A percentile compares a stretch with the other conserved stretches of the same genome.
These are phyloP conservation scores for Bruguiera hainesii DNA, from an alignment of 441 rosid genomes.

Conservation along the genomic window DNA sequence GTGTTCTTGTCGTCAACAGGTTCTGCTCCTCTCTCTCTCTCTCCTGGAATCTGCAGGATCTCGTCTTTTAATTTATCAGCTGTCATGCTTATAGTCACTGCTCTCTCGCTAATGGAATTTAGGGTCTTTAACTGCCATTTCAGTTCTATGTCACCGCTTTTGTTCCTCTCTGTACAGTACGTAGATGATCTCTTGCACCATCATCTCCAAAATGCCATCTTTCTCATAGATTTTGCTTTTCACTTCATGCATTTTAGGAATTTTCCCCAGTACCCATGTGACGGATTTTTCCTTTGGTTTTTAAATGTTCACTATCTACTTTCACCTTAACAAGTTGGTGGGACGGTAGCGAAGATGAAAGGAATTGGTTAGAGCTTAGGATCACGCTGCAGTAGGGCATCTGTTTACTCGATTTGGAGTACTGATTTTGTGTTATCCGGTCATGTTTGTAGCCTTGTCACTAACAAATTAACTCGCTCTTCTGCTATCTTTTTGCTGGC, in stretches of 20 bases:
- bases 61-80: conserved; percentile 28
- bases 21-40: conserved; percentile 22
- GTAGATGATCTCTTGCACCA: conserved; percentile 22
- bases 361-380: conserved; percentile 3
- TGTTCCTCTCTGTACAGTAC: not conserved
- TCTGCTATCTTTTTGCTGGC: not conserved
- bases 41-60: conserved; percentile 35
- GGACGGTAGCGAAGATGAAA: conserved; percentile 9
- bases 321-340: not conserved
- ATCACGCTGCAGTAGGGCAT: conserved; percentile 1
- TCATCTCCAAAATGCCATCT: conserved; percentile 21
- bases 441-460: not conserved
- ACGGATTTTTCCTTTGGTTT: too few relatives aligned
- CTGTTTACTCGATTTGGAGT: conserved; percentile 19
- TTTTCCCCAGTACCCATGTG: too few relatives aligned
- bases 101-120: conserved; percentile 8
- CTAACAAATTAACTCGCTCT: conserved; percentile 6
- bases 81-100: conserved; percentile 19
- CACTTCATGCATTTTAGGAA: too few relatives aligned
- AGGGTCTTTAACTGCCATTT: conserved; percentile 9
- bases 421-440: conserved; percentile 10
- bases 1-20: conserved; percentile 91
- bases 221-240: not conserved
- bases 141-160: conserved; percentile 12
- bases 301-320: too few relatives aligned